Evolutionary conservation across 129 eudicot genomes (phyloP), one percentile per base, ranked within the genome.

Genomic region (Glebionis coronaria): DNA sequence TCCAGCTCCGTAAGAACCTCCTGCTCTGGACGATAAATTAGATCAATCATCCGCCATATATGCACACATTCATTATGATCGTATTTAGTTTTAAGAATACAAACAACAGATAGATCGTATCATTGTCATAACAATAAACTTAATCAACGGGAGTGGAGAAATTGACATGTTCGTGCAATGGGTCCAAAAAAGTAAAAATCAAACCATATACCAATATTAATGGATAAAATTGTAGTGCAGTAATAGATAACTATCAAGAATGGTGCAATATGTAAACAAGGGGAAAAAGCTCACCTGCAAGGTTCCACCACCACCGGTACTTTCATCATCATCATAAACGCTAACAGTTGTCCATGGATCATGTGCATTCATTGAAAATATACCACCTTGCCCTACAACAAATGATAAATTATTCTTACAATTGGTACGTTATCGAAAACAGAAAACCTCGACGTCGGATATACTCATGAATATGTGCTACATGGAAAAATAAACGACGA

Each of bases 271-370:
- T 23, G 25, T 23, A 23, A 23, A 23, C 1, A 23, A 31, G 38
- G 5, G 7, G 0, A 31, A 6, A 31, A 31, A 31, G 7, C 38
- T 31, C 5, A 31, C 8, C 38, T 92, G 98, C 59, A 92, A 80
- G 10, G 98, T 92, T 20, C 96, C 98, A 66, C 96, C 98, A 9
- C 98, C 98, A 25, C 94, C 90, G n/a, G 92, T 80, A 35, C 82
- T 82, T 68, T 85, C 98, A 74, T 82, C 80, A 60, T 92, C 96
- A 65, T 92, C 89, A 57, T 96, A 92, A 19, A 88, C 96, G 55
- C 96, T 92, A 51, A 88, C 96, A 29, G 88, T 85, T 12, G 96
- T 92, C 98, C 98, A 90, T 27, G 95, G 90, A 81, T 90, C 92
- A 56, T 79, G 79, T 51, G 89, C 75, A 55, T 92, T 92, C 86